A percentile compares a stretch with the other conserved stretches of the same genome.
Conservation (phyloP, 371 early-diverging fungal species). For the Chytridium lagenaria region DNA sequence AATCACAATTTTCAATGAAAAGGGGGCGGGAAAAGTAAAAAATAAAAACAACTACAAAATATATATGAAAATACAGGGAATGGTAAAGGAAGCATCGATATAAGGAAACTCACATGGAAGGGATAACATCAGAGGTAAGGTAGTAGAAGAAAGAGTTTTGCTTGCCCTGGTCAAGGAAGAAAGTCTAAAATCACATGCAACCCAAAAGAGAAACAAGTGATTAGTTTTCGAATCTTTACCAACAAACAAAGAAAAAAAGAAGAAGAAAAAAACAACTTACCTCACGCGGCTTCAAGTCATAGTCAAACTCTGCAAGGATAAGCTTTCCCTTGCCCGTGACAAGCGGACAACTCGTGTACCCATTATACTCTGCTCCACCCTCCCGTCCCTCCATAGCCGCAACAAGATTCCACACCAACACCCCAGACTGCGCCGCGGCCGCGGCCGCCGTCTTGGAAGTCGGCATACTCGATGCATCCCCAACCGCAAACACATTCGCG, state of each 20-base stretch:
- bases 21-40: too few species aligned
- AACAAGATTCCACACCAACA: conserved; percentile 78
- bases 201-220: too few species aligned
- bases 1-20: too few species aligned
- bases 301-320: conserved; percentile 90
- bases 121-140: conserved; percentile 71
- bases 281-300: conserved; percentile 73
- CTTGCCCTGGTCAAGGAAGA: conserved; percentile 81
- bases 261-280: too few species aligned
- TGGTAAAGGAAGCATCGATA: too few species aligned
- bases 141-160: conserved; percentile 69
- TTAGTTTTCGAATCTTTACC: too few species aligned
- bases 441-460: conserved; percentile 93
- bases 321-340: conserved; percentile 78
- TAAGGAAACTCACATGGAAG: conserved; percentile 21
- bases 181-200: too few species aligned
- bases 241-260: too few species aligned
- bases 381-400: conserved; percentile 59
- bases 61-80: too few species aligned
- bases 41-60: too few species aligned
- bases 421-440: conserved; percentile 79
- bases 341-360: conserved; percentile 86
- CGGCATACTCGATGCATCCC: conserved; percentile 71
- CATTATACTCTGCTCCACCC: conserved; percentile 70
- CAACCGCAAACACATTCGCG: conserved; percentile 79